Conservation (phyloP, 2,329 filamentous ascomycete species). For the Beauveria rudraprayagi region DNA sequence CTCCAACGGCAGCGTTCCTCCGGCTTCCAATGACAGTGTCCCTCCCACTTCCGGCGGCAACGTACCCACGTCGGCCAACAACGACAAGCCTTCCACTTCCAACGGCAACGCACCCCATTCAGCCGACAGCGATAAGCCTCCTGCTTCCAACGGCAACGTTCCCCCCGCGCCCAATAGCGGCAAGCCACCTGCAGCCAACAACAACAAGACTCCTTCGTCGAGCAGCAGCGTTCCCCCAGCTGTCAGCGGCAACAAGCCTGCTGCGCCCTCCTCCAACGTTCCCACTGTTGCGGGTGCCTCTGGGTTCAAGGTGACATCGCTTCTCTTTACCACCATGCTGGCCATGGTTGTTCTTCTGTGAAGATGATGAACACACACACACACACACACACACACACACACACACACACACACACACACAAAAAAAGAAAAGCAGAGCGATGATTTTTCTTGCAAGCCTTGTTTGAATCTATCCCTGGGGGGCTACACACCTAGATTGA, state of each 20-base stretch:
- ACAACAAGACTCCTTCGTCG: neutral
- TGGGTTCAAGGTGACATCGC: neutral
- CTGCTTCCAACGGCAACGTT: neutral
- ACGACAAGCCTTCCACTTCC: too few relatives aligned
- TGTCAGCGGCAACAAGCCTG: neutral
- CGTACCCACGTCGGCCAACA: too few relatives aligned
- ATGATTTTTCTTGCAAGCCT: neutral
- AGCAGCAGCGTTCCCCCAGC: neutral
- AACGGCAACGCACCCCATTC: neutral
- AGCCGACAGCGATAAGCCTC: neutral
- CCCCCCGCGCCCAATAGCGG: neutral
- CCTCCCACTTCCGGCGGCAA: neutral
- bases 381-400: too few relatives aligned
- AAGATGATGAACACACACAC: neutral
- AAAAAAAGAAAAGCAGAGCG: neutral
- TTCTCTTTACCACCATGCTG: slow-evolving; percentile 7
- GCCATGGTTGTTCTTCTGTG: slow-evolving; percentile 9
- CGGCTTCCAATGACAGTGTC: too few relatives aligned
- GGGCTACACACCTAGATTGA: neutral
- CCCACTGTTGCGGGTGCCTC: neutral
- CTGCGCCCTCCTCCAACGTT: neutral
- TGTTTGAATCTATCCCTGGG: neutral
- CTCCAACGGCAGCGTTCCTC: too few relatives aligned
- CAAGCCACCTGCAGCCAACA: neutral
- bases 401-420: too few relatives aligned